These are phyloP conservation scores for Coelastrella sp. DNA, from an alignment of 139 green algal species.

Conservation along the genomic window DNA sequence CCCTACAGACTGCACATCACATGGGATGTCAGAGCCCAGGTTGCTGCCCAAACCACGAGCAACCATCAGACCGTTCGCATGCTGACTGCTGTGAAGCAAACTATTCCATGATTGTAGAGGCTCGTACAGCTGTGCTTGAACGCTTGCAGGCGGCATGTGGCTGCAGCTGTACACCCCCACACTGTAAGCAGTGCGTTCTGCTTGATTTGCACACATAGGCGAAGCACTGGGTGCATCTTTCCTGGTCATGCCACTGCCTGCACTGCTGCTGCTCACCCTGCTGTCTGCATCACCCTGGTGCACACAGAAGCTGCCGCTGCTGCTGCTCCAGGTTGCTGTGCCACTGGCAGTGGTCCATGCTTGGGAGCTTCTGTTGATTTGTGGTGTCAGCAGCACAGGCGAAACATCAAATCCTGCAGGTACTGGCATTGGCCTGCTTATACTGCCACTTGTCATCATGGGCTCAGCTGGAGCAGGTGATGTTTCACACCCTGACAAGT, in stretches of 20 bases:
- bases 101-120: slow-evolving; percentile 14
- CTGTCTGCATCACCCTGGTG: neutral
- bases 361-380: neutral
- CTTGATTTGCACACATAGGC: neutral
- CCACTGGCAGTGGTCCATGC: neutral
- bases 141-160: too few relatives aligned
- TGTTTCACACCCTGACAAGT: neutral
- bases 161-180: slow-evolving; percentile 1
- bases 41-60: neutral
- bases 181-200: neutral
- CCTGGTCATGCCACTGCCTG: neutral
- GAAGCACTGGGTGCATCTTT: neutral
- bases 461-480: neutral
- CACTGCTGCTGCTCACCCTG: neutral
- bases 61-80: neutral
- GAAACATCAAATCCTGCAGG: neutral
- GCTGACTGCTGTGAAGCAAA: too few relatives aligned
- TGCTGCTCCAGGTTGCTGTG: neutral
- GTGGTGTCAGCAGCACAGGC: too few relatives aligned
- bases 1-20: neutral
- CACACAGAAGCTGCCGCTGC: neutral
- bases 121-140: neutral
- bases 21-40: neutral
- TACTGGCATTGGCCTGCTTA: neutral
- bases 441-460: neutral